Conservation (phyloP, 2,329 filamentous ascomycete species). For the Cordyceps cicadae region DNA sequence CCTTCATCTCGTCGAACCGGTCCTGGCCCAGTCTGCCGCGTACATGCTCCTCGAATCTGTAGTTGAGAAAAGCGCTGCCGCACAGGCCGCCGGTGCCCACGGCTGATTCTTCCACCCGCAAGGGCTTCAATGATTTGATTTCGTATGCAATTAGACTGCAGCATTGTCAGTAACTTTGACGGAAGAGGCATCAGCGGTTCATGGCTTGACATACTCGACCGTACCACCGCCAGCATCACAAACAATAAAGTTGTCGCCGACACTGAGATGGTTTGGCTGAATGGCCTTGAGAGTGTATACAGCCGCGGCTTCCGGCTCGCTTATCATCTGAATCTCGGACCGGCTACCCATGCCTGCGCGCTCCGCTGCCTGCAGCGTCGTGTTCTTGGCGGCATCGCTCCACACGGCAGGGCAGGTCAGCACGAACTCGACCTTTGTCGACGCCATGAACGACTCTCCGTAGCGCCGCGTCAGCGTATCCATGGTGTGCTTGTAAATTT, state of each 20-base stretch:
- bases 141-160: constrained; percentile 67
- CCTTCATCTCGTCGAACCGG: constrained; percentile 65
- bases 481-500: constrained; percentile 71
- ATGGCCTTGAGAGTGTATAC: constrained; percentile 75
- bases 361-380: constrained; percentile 69
- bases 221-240: constrained; percentile 57
- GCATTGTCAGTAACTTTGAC: constrained; percentile 15
- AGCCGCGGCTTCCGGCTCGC: constrained; percentile 71
- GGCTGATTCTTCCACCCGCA: constrained; percentile 69
- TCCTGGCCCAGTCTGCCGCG: constrained; percentile 56
- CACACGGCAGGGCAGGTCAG: constrained; percentile 77
- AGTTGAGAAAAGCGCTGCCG: constrained; percentile 72
- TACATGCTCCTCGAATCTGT: constrained; percentile 72
- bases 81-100: constrained; percentile 72
- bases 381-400: constrained; percentile 80
- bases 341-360: constrained; percentile 67
- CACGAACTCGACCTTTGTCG: constrained; percentile 69
- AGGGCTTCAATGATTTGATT: constrained; percentile 62
- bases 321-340: constrained; percentile 68
- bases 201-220: constrained; percentile 47
- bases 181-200: not conserved
- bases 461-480: constrained; percentile 66
- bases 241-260: constrained; percentile 58
- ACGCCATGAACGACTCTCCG: constrained; percentile 69
- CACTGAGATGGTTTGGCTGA: constrained; percentile 62